Base-by-base conservation (phyloP, 139 green algal genomes). In the Chlorella ohadii region DNA sequence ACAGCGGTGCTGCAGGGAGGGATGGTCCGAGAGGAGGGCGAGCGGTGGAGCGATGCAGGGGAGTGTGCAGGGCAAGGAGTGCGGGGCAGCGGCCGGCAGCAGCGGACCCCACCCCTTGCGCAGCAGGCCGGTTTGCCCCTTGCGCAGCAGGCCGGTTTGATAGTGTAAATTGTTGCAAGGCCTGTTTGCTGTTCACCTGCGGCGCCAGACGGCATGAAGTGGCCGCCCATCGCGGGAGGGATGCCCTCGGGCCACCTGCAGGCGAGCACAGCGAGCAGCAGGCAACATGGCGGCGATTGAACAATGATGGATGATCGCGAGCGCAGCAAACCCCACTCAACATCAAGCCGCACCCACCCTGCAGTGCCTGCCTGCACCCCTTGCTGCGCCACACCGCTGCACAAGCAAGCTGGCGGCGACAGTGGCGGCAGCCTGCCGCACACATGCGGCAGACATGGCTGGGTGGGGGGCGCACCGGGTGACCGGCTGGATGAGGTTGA, bases 171-270 rank as follows among this genome's bases (percentile, higher is more conserved):
- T n/a, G n/a, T n/a, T n/a, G n/a, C n/a, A n/a, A n/a, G n/a, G n/a
- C n/a, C n/a, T n/a, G n/a, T n/a, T n/a, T n/a, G n/a, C n/a, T n/a
- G n/a, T n/a, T 2, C 11, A 59, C 51, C 51, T 59, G 51, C 51
- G 19, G 15, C 51, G 51, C 51, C 51, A 22, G 51, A 59, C 11
- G 51, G 51, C 51, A 98, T 98, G 2, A 96, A 89, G 84, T 98
- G 95, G 34, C 92, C 94, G 33, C 95, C 95, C 95, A 98, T 97
- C 34, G 96, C 95, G 16, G 95, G 89, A 15, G 95, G 95, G 33
- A 98, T 91, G 27, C 95, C 95, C 33, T 92, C 89, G 1, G 83
- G 33, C 94, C 95, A 97, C 65, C 86, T 88, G 63, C 41, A 55
- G n/a, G n/a, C n/a, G n/a, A n/a, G n/a, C n/a, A n/a, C n/a, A n/a